These are phyloP conservation scores for Penicillium sp. DNA, from an alignment of 2,329 filamentous ascomycete species.

Conservation along the genomic window DNA sequence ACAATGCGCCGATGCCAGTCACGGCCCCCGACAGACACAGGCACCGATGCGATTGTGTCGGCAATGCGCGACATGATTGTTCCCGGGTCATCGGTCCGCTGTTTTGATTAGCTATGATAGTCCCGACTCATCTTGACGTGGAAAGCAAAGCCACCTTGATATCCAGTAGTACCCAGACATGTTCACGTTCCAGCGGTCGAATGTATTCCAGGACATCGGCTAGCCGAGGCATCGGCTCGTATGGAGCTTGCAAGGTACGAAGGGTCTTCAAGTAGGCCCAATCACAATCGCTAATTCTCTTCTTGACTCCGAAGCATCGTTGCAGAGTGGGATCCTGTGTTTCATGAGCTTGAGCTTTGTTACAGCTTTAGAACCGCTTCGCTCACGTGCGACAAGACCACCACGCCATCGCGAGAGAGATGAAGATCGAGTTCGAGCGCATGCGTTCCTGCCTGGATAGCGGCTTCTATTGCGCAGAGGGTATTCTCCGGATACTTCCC, in stretches of 20 bases:
- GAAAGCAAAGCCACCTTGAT: slow-evolving; percentile 60
- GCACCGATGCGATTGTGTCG: slow-evolving; percentile 54
- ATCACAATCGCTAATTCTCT: slow-evolving; percentile 66
- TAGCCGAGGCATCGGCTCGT: slow-evolving; percentile 67
- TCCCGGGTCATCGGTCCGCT: slow-evolving; percentile 46
- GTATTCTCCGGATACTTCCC: slow-evolving; percentile 78
- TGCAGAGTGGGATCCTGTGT: slow-evolving; percentile 67
- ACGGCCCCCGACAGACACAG: slow-evolving; percentile 37
- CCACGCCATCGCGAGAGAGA: slow-evolving; percentile 71
- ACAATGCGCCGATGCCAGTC: slow-evolving; percentile 67
- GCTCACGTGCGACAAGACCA: slow-evolving; percentile 74
- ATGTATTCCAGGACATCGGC: slow-evolving; percentile 69
- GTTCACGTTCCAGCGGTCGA: slow-evolving; percentile 55
- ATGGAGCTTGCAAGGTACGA: slow-evolving; percentile 60
- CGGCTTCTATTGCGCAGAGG: slow-evolving; percentile 68
- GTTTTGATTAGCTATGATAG: background rate
- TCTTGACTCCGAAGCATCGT: slow-evolving; percentile 72
- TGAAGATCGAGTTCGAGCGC: slow-evolving; percentile 87
- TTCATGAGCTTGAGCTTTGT: slow-evolving; percentile 4
- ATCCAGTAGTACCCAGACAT: slow-evolving; percentile 78
- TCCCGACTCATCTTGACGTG: background rate
- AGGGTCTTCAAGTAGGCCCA: slow-evolving; percentile 68
- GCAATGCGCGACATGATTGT: slow-evolving; percentile 66
- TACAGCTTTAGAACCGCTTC: background rate
- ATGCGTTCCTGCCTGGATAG: slow-evolving; percentile 66